Evolutionary conservation across 192 early-diverging fungal genomes (phyloP), one percentile per base, ranked within the genome.

Genomic region (Gorgonomyces haynaldii): DNA sequence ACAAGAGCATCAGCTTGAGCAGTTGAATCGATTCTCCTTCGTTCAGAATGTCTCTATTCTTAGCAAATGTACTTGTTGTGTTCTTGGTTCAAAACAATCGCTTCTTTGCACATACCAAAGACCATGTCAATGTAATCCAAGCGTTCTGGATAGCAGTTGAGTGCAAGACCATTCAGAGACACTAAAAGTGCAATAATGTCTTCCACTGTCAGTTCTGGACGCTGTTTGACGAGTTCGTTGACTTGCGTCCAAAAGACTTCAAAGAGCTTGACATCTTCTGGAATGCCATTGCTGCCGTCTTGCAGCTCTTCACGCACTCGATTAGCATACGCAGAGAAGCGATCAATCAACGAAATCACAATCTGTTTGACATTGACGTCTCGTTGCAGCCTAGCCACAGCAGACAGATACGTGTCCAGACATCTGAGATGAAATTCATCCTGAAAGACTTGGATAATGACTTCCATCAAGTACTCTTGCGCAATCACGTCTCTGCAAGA

Each of bases 401-500:
- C 89, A 3, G 86, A 81, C 38, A 99, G 72, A 51, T 96, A 83
- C 32, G 81, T 73, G 15, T 86, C 86, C 30, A 99, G 73, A 1
- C 89, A 89, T 25, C 85, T 76, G 27, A 99, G 60, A 50, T 97
- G 96, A 65, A 92, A 97, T 48, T 95, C 94, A 52, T 97, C 96
- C 30, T 79, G 88, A 52, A 99, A 99, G 8, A 88, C 89, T 68
- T 99, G 96, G 55, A 95, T 91, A 43, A 97, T 91, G 17, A 91
- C 92, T 61, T 99, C 96, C 92, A 99, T 96, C 24, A 99, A 72
- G 59, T 99, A 99, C 57, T 99, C 96, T 57, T 99, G 96, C 5
- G 96, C 96, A 48, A 99, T 88, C 12, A 95, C 81, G 65, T 99
- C 96, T 27, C 84, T 72, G 70, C 96, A 99, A 54, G 82, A 88